phyloP scores from a whole-genome alignment of 768 basidiomycete species.

The Psilocybe tampanensis region DNA sequence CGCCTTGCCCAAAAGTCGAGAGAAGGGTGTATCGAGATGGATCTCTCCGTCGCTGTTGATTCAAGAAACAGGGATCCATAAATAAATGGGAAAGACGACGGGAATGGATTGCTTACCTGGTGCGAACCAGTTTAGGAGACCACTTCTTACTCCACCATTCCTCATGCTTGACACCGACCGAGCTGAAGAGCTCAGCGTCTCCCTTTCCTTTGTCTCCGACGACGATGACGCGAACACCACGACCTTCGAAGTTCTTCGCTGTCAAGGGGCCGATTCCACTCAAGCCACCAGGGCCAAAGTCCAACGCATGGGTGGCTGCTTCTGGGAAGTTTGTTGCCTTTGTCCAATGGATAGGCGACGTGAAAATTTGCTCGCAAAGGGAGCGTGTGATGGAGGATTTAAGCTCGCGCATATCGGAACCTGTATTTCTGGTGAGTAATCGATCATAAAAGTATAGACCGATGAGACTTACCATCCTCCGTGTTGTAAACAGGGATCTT shows the following conservation, averaged over 20 bases:
- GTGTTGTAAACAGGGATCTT: slow-evolving; percentile 90
- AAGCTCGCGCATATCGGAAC: slow-evolving; percentile 77
- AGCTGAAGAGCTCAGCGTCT: slow-evolving; percentile 82
- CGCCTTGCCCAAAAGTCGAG: slow-evolving; percentile 92
- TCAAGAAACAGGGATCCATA: slow-evolving; percentile 13
- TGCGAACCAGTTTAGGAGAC: slow-evolving; percentile 84
- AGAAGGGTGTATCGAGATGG: slow-evolving; percentile 95
- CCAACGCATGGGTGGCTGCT: slow-evolving; percentile 90
- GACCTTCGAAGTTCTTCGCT: slow-evolving; percentile 88
- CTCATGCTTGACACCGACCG: slow-evolving; percentile 68
- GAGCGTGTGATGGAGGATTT: slow-evolving; percentile 81
- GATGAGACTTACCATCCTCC: slow-evolving; percentile 80
- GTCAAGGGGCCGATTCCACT: slow-evolving; percentile 94
- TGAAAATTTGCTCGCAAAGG: slow-evolving; percentile 93
- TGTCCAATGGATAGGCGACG: slow-evolving; percentile 89
- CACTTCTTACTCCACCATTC: slow-evolving; percentile 93
- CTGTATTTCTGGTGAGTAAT: slow-evolving; percentile 42
- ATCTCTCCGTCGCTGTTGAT: slow-evolving; percentile 84
- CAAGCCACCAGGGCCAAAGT: slow-evolving; percentile 95
- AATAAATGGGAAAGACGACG: background rate
- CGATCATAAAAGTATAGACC: slow-evolving; percentile 11
- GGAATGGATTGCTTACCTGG: slow-evolving; percentile 61
- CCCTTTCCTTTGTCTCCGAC: slow-evolving; percentile 91
- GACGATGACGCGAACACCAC: slow-evolving; percentile 88
- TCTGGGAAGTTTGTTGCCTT: slow-evolving; percentile 89